These are phyloP conservation scores for Pseudomonodictys pantanalensis DNA, from an alignment of 495 filamentous ascomycete genomes.

Conservation along the genomic window DNA sequence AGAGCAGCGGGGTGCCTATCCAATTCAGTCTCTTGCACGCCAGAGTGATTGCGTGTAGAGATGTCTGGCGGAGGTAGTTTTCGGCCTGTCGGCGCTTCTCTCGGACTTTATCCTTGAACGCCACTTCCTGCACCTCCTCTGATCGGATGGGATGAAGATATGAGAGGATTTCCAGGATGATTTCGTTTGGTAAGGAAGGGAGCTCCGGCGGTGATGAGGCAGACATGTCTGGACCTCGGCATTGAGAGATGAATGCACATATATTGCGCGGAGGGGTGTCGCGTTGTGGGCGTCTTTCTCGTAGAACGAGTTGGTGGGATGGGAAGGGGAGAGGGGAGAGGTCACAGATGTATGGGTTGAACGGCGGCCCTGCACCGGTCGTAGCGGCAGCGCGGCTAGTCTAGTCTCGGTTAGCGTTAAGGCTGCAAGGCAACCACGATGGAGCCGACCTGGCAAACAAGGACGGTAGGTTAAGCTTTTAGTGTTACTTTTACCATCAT, in stretches of 20 bases:
- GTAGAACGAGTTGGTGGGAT: too few relatives aligned
- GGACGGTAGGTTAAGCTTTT: too few relatives aligned
- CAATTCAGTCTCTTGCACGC: slow-evolving; percentile 2
- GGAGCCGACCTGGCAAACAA: too few relatives aligned
- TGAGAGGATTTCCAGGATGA: slow-evolving; percentile 5
- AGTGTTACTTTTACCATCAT: too few relatives aligned
- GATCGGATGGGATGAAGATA: not conserved
- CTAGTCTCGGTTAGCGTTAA: too few relatives aligned
- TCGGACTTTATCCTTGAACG: not conserved
- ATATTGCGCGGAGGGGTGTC: not conserved
- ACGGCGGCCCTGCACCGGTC: too few relatives aligned
- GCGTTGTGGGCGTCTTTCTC: too few relatives aligned
- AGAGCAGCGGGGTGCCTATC: slow-evolving; percentile 3
- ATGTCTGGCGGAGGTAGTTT: slow-evolving; percentile 5
- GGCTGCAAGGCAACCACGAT: too few relatives aligned
- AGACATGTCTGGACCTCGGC: not conserved
- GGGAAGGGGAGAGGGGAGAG: too few relatives aligned
- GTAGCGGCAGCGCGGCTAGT: too few relatives aligned
- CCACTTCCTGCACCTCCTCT: not conserved
- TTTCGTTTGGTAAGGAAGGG: not conserved
- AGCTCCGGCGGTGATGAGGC: not conserved
- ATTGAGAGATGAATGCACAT: not conserved
- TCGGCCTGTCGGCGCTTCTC: slow-evolving; percentile 10
- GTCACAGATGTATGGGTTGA: too few relatives aligned
- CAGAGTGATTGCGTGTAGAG: slow-evolving; percentile 2